Evolutionary conservation across 2,329 filamentous ascomycete species (phyloP).

Genomic region (Calonectria fujianensis): DNA sequence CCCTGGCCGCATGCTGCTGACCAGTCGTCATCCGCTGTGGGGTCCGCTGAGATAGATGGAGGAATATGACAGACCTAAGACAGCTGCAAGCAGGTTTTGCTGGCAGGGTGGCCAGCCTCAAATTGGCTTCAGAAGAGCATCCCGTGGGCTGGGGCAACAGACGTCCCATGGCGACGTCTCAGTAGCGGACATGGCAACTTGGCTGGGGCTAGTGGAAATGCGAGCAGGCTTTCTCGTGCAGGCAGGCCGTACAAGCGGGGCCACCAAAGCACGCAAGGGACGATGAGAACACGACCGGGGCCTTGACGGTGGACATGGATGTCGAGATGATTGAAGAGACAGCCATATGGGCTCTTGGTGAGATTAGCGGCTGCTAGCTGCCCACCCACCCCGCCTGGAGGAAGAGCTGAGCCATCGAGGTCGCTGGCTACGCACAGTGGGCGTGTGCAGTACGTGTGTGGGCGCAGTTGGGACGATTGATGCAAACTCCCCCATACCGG

Average conservation of each 20-base stretch:
- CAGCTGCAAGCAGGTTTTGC: constrained; percentile 37
- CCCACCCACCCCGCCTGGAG: not conserved
- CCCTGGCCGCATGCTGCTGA: constrained; percentile 44
- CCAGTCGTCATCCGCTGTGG: constrained; percentile 40
- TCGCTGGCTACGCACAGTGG: constrained; percentile 30
- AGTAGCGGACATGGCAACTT: not conserved
- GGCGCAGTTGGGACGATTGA: constrained; percentile 40
- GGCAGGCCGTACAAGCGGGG: constrained; percentile 14
- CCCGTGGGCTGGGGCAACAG: not conserved
- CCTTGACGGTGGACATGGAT: constrained; percentile 8
- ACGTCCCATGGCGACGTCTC: constrained; percentile 4
- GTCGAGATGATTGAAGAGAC: constrained; percentile 21
- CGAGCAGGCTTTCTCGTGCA: constrained; percentile 28
- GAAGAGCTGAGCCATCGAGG: constrained; percentile 27
- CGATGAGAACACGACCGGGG: constrained; percentile 34
- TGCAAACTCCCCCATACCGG: constrained; percentile 18
- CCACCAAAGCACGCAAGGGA: constrained; percentile 51
- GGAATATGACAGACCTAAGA: constrained; percentile 47
- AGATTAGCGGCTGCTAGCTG: constrained; percentile 6
- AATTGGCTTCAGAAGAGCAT: constrained; percentile 26
- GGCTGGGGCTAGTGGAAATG: constrained; percentile 16
- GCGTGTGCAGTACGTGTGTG: not conserved
- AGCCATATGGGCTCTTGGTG: constrained; percentile 38
- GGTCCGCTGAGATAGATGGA: constrained; percentile 37
- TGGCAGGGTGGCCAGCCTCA: constrained; percentile 19